phyloP scores from a whole-genome alignment of 2,329 filamentous ascomycete genomes.

The Epichloe coenophiala region DNA sequence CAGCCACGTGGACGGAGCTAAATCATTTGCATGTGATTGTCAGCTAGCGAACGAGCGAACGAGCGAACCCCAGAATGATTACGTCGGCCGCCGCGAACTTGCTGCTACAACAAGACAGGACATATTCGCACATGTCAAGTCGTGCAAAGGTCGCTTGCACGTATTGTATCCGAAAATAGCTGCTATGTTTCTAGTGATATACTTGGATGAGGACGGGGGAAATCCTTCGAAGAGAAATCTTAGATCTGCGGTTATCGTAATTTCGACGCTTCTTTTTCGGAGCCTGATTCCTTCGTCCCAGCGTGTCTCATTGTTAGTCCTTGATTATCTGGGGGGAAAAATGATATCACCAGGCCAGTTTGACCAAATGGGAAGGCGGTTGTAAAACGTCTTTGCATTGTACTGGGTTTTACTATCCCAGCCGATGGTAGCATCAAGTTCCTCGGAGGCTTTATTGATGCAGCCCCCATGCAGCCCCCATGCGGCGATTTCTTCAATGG shows the following conservation, averaged over 20 bases:
- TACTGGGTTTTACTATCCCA: background rate
- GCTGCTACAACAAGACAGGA: background rate
- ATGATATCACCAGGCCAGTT: background rate
- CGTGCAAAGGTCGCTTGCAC: background rate
- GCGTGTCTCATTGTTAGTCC: background rate
- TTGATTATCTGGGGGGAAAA: background rate
- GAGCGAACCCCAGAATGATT: background rate
- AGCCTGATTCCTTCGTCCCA: background rate
- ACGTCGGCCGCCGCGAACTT: background rate
- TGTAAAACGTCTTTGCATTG: background rate
- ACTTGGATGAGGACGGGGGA: background rate
- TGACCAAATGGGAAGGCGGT: background rate
- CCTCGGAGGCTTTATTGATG: background rate
- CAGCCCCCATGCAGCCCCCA: background rate
- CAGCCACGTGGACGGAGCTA: slow-evolving; percentile 4
- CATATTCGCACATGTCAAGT: background rate
- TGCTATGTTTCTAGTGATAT: background rate
- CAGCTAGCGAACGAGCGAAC: background rate
- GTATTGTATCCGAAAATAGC: background rate
- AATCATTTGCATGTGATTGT: background rate
- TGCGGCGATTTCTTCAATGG: slow-evolving; percentile 2
- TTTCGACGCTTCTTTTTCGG: background rate
- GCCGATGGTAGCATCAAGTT: background rate
- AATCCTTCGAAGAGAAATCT: no score
- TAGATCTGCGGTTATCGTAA: no score